Percentiles rank a stretch among this genome's conserved stretches.
phyloP scores from a whole-genome alignment of 257 asterid genomes.

The Cordia subcordata region DNA sequence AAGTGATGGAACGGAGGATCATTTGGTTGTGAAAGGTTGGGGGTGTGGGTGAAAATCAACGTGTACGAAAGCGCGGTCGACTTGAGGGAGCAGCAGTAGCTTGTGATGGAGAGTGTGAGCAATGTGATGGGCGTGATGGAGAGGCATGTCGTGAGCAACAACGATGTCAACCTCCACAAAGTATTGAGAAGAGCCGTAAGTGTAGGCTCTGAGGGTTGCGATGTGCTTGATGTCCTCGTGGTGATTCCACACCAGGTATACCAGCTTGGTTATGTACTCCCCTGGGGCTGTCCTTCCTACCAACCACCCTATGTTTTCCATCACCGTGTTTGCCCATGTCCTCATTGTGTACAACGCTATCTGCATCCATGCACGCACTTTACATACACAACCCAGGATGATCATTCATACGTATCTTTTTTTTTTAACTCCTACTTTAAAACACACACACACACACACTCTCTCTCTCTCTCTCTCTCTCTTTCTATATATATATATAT shows the following conservation, averaged over 20 bases:
- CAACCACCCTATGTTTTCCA: conserved; percentile 71
- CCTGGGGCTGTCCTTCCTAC: conserved; percentile 93
- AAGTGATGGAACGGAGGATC: no score
- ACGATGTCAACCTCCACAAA: conserved; percentile 91
- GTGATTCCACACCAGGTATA: conserved; percentile 87
- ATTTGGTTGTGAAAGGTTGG: no score
- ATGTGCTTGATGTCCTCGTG: conserved; percentile 65
- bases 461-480: no score
- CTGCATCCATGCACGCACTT: conserved; percentile 40
- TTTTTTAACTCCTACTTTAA: no score
- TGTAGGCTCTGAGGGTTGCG: conserved; percentile 79
- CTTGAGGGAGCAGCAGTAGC: conserved; percentile 74
- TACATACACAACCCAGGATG: no score
- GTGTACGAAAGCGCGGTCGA: conserved; percentile 86
- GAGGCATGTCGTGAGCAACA: conserved; percentile 62
- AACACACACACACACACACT: no score
- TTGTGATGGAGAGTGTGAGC: conserved; percentile 76
- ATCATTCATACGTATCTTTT: no score
- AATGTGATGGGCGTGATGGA: conserved; percentile 74
- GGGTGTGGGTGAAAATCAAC: conserved; percentile 77
- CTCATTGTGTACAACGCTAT: conserved; percentile 77
- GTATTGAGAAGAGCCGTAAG: conserved; percentile 71
- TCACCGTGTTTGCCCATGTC: conserved; percentile 86
- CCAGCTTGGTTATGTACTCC: conserved; percentile 65
- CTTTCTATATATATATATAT: no score